Conservation (phyloP, 768 basidiomycete genomes). For the Mycena filopes region DNA sequence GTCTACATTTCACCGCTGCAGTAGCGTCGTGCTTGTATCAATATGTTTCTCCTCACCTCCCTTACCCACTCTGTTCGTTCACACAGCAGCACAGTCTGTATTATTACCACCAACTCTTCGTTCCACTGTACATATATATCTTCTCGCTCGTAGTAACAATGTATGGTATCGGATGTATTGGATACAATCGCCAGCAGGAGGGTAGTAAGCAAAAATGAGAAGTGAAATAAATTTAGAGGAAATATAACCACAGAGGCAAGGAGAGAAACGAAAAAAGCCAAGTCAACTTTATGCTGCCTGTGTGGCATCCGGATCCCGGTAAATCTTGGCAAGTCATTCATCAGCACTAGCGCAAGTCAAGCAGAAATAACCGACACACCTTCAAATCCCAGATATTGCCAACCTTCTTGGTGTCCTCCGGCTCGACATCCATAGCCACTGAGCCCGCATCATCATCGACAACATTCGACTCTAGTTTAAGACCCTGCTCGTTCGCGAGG, state of each 20-base stretch:
- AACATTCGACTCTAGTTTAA: constrained; percentile 74
- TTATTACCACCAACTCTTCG: background rate
- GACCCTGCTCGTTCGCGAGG: constrained; percentile 95
- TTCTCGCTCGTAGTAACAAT: too few species aligned
- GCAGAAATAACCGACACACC: constrained; percentile 49
- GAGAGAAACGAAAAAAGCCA: background rate
- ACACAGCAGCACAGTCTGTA: background rate
- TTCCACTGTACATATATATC: constrained; percentile 5
- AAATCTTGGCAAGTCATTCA: constrained; percentile 47
- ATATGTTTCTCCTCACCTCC: background rate
- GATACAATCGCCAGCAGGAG: constrained; percentile 22
- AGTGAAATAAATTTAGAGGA: constrained; percentile 24
- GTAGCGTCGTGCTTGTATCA: constrained; percentile 32
- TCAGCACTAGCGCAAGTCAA: constrained; percentile 4
- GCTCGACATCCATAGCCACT: constrained; percentile 48
- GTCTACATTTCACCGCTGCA: constrained; percentile 23
- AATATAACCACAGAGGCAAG: constrained; percentile 3
- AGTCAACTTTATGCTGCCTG: constrained; percentile 29
- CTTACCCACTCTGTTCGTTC: constrained; percentile 17
- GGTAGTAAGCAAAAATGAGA: constrained; percentile 14
- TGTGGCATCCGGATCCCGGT: constrained; percentile 53
- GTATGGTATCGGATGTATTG: constrained; percentile 9
- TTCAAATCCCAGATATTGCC: constrained; percentile 83
- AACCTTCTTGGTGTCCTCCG: constrained; percentile 58
- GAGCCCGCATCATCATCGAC: constrained; percentile 45